Evolutionary conservation across 2,329 filamentous ascomycete species (phyloP).

Genomic region (Xylariaceae sp.): DNA sequence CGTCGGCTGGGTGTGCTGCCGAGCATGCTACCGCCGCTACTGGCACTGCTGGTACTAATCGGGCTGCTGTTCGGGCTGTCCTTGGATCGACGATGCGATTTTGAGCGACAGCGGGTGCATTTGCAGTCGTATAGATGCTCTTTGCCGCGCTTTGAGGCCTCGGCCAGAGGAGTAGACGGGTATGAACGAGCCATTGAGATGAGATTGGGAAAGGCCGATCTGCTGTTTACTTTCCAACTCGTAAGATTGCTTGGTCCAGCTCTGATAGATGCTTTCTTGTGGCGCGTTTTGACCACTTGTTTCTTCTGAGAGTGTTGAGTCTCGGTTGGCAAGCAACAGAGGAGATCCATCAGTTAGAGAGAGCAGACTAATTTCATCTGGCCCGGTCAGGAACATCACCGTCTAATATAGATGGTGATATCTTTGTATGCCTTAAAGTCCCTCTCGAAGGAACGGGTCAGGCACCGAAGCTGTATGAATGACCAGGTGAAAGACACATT

Average conservation of each 20-base stretch:
- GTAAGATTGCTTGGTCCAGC: neutral
- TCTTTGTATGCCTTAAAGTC: neutral
- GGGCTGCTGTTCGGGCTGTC: neutral
- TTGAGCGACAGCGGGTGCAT: neutral
- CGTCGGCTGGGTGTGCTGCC: neutral
- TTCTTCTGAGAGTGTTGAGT: neutral
- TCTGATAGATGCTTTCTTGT: neutral
- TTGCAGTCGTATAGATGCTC: neutral
- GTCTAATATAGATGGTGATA: neutral
- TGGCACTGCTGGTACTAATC: too few species aligned
- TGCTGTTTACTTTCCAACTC: neutral
- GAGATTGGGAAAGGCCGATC: neutral
- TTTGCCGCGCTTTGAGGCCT: neutral
- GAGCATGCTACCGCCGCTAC: too few species aligned
- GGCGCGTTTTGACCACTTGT: neutral
- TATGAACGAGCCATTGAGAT: constrained; percentile 1
- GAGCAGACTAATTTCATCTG: neutral
- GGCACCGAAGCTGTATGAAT: neutral
- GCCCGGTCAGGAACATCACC: neutral
- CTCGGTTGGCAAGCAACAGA: constrained; percentile 12
- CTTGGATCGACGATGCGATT: neutral
- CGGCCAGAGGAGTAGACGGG: neutral
- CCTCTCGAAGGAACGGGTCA: neutral
- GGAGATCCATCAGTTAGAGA: constrained; percentile 11
- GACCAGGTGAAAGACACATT: neutral